A percentile compares a stretch with the other conserved stretches of the same genome.
phyloP scores from a whole-genome alignment of 805 yeast genomes.

The Maudiozyma turicensis region DNA sequence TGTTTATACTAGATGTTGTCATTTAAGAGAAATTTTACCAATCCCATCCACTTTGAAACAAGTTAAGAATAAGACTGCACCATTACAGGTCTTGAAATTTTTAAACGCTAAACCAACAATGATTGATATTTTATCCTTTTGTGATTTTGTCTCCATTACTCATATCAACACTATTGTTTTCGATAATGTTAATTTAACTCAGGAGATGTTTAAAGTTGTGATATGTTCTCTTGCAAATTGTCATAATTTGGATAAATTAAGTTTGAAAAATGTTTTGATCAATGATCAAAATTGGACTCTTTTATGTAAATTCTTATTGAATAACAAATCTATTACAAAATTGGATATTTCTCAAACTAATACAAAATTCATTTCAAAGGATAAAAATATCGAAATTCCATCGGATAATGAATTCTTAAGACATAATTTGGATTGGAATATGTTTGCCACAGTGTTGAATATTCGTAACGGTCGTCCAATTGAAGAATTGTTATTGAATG shows the following conservation, averaged over 20 bases:
- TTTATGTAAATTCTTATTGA: slow-evolving; percentile 63
- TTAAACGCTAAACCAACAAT: slow-evolving; percentile 80
- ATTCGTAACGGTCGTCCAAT: slow-evolving; percentile 53
- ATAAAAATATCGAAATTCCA: background rate
- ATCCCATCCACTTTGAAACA: slow-evolving; percentile 82
- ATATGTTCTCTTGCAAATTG: slow-evolving; percentile 60
- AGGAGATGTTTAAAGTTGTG: slow-evolving; percentile 68
- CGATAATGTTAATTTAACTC: slow-evolving; percentile 67
- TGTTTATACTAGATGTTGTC: slow-evolving; percentile 87
- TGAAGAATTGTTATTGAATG: slow-evolving; percentile 69
- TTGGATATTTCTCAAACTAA: slow-evolving; percentile 62
- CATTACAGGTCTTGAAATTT: slow-evolving; percentile 60
- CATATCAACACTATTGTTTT: slow-evolving; percentile 67
- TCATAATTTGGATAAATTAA: slow-evolving; percentile 55
- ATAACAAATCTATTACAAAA: slow-evolving; percentile 46
- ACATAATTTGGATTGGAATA: slow-evolving; percentile 72
- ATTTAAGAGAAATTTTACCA: slow-evolving; percentile 80
- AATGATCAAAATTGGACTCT: slow-evolving; percentile 68
- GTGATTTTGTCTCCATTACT: slow-evolving; percentile 78
- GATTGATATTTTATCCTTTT: slow-evolving; percentile 77
- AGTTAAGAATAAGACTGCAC: slow-evolving; percentile 65
- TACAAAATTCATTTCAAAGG: slow-evolving; percentile 22
- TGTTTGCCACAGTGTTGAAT: slow-evolving; percentile 60
- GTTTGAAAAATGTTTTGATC: slow-evolving; percentile 68
- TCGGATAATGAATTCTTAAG: slow-evolving; percentile 32